Conservation (phyloP, 257 asterid species). For the Ligustrum vulgare region DNA sequence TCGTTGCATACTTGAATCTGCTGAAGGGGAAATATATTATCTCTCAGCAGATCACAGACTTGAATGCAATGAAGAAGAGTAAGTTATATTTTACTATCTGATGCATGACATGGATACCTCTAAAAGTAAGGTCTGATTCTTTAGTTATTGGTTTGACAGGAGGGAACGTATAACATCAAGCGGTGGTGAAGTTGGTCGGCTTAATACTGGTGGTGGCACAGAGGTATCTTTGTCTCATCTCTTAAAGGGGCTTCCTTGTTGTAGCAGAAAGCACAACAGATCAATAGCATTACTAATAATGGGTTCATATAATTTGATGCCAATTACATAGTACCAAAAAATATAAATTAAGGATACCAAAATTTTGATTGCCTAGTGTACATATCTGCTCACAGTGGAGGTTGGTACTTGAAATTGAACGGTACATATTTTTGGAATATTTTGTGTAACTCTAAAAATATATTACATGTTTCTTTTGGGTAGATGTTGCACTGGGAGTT, state of each 20-base stretch:
- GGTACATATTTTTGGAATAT: not conserved
- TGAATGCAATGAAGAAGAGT: constrained; percentile 95
- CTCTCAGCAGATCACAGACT: constrained; percentile 98
- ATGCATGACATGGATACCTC: constrained; percentile 2
- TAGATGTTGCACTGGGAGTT: not conserved
- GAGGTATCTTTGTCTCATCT: constrained; percentile 54
- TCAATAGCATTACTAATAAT: too few relatives aligned
- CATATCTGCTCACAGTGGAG: not conserved
- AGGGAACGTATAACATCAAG: constrained; percentile 87
- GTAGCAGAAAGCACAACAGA: not conserved
- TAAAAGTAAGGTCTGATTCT: constrained; percentile 15
- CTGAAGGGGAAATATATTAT: constrained; percentile 79
- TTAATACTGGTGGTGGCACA: constrained; percentile 97
- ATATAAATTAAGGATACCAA: not conserved
- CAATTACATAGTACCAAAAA: not conserved
- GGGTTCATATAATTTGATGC: not conserved
- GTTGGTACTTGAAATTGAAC: not conserved
- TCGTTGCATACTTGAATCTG: constrained; percentile 88
- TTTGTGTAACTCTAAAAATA: not conserved
- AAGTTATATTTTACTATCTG: constrained; percentile 32
- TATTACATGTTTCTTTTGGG: not conserved
- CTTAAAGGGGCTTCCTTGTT: not conserved
- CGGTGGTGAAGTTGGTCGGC: constrained; percentile 98
- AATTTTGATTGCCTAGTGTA: not conserved
- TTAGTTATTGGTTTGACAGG: constrained; percentile 48